Conservation (phyloP, 2,329 filamentous ascomycete species). For the Verticillium nubilum region DNA sequence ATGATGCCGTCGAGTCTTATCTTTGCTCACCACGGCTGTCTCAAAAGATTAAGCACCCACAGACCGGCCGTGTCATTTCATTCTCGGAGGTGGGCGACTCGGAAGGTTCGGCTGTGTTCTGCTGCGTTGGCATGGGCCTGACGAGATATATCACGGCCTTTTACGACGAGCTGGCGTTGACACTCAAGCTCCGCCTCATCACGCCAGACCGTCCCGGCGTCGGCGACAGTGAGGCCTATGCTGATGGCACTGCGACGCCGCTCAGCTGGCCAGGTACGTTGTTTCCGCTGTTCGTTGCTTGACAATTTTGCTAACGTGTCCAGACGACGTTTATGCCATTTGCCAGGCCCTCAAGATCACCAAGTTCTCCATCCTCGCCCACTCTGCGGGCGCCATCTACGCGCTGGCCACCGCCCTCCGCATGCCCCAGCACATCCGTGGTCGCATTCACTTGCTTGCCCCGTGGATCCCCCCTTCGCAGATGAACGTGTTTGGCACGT, state of each 20-base stretch:
- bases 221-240: constrained; percentile 82
- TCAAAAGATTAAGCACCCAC: constrained; percentile 81
- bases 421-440: constrained; percentile 93
- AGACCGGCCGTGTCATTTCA: constrained; percentile 81
- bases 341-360: constrained; percentile 88
- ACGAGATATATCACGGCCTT: constrained; percentile 95
- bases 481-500: constrained; percentile 71
- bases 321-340: constrained; percentile 83
- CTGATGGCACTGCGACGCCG: constrained; percentile 77
- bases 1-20: constrained; percentile 81
- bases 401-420: constrained; percentile 90
- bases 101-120: constrained; percentile 86
- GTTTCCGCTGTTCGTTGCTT: neutral
- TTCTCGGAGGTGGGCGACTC: constrained; percentile 97
- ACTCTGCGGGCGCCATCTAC: constrained; percentile 97
- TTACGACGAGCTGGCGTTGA: constrained; percentile 90
- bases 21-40: constrained; percentile 77
- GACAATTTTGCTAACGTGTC: constrained; percentile 18
- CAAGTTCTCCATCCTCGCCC: constrained; percentile 92
- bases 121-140: constrained; percentile 95
- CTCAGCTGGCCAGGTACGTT: constrained; percentile 85
- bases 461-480: constrained; percentile 97
- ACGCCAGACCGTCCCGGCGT: constrained; percentile 93
- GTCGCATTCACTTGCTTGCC: constrained; percentile 87
- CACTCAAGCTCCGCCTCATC: constrained; percentile 82